Evolutionary conservation across 179 eudicot species (phyloP).

Genomic region (Camellia oleifera): DNA sequence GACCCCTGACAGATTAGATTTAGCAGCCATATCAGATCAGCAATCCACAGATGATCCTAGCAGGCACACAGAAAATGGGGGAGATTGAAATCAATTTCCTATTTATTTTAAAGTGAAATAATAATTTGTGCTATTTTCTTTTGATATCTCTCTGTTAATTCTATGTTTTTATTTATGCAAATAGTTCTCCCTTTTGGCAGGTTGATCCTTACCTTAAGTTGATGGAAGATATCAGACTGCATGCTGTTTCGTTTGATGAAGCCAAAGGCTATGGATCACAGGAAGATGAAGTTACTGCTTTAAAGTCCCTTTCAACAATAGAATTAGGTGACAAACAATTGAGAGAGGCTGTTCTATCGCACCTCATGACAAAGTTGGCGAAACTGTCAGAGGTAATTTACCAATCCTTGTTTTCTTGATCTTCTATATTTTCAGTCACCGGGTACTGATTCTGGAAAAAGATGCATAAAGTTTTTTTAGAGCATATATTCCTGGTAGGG

Average conservation of each 20-base stretch:
- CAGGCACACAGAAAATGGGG: too few relatives aligned
- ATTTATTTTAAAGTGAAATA: neutral
- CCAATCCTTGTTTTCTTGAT: neutral
- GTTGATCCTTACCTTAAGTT: slow-evolving; percentile 77
- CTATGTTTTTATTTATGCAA: neutral
- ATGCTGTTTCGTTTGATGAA: slow-evolving; percentile 33
- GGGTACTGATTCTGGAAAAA: neutral
- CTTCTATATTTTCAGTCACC: slow-evolving; percentile 8
- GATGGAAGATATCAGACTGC: slow-evolving; percentile 67
- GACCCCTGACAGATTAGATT: too few relatives aligned
- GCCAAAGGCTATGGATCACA: slow-evolving; percentile 48
- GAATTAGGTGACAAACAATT: slow-evolving; percentile 51
- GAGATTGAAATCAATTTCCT: neutral
- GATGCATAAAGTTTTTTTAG: neutral
- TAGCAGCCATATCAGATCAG: too few relatives aligned
- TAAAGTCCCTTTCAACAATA: slow-evolving; percentile 46
- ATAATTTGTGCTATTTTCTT: neutral
- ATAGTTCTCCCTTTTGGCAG: slow-evolving; percentile 32
- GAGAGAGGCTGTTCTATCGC: slow-evolving; percentile 56
- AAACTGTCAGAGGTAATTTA: slow-evolving; percentile 68
- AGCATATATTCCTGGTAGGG: neutral
- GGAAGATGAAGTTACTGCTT: slow-evolving; percentile 68
- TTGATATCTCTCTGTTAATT: neutral
- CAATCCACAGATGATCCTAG: too few relatives aligned
- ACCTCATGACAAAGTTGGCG: slow-evolving; percentile 45